These are phyloP conservation scores for Phytophthora syringae DNA, from an alignment of 352 stramenopile species.

Conservation along the genomic window DNA sequence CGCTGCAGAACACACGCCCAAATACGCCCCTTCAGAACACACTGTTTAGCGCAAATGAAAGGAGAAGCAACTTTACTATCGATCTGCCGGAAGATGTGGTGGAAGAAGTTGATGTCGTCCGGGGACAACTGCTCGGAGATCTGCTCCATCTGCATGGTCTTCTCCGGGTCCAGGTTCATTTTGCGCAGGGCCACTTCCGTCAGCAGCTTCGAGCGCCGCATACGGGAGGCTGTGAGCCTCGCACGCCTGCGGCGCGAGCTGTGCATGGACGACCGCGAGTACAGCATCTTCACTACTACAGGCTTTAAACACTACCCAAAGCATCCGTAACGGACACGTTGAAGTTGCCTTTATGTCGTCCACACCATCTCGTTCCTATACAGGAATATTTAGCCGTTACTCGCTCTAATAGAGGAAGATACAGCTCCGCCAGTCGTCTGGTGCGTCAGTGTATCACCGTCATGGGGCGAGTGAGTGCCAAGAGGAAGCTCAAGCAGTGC, in stretches of 20 bases:
- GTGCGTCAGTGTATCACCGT: conserved; percentile 15
- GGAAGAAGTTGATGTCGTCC: conserved; percentile 70
- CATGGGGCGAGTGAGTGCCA: conserved; percentile 76
- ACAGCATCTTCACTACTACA: conserved; percentile 32
- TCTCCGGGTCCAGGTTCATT: conserved; percentile 66
- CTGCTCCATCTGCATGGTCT: conserved; percentile 63
- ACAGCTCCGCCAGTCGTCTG: no score
- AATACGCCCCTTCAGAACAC: conserved; percentile 5
- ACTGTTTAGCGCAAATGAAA: background rate
- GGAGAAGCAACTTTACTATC: conserved; percentile 56
- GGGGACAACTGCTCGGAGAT: conserved; percentile 64
- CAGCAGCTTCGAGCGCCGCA: conserved; percentile 61
- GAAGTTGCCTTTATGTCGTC: conserved; percentile 17
- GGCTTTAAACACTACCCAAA: background rate
- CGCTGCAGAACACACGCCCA: conserved; percentile 19
- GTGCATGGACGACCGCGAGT: conserved; percentile 52
- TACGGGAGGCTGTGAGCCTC: conserved; percentile 52
- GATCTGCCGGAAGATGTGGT: conserved; percentile 75
- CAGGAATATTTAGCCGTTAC: background rate
- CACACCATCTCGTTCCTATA: conserved; percentile 13
- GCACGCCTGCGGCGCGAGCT: conserved; percentile 54
- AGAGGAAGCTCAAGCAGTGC: conserved; percentile 89
- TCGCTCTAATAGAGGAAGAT: no score
- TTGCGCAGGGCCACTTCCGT: conserved; percentile 71
- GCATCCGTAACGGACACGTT: conserved; percentile 16